phyloP scores from a whole-genome alignment of 768 basidiomycete genomes.

The Mycena olivaceomarginata region DNA sequence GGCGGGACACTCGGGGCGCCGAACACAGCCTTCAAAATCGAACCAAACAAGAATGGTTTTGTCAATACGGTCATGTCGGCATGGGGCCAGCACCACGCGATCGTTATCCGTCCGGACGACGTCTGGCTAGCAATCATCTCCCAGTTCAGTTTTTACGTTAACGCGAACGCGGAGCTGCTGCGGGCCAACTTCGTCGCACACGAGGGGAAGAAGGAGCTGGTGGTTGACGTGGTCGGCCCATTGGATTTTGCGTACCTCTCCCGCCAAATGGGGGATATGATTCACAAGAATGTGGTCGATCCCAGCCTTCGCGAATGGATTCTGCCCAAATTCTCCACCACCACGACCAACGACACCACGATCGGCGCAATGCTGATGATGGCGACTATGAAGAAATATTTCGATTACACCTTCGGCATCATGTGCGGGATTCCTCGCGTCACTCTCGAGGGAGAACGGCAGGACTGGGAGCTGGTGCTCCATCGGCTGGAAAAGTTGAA shows the following conservation, averaged over 20 bases:
- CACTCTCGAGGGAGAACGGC: not conserved
- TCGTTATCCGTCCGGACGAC: not conserved
- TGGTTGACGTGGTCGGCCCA: not conserved
- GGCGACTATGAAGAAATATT: not conserved
- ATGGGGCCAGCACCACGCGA: constrained; percentile 33
- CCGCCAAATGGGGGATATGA: not conserved
- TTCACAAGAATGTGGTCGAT: not conserved
- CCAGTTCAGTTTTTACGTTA: not conserved
- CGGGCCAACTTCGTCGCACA: not conserved
- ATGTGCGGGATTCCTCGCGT: not conserved
- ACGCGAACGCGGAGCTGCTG: not conserved
- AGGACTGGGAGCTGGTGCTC: not conserved
- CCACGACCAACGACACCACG: not conserved
- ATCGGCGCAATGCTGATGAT: not conserved
- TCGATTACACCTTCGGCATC: not conserved
- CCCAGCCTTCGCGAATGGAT: not conserved
- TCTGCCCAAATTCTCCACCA: not conserved
- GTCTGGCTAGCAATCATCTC: not conserved
- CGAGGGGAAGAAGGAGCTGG: not conserved
- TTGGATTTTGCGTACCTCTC: not conserved
- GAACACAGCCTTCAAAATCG: not conserved
- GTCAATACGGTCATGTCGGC: not conserved
- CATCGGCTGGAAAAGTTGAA: not conserved
- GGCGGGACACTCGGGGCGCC: not conserved
- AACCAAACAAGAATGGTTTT: not conserved